Base-by-base conservation (phyloP, 169 alveolate genomes). In the Cryptosporidium canis region DNA sequence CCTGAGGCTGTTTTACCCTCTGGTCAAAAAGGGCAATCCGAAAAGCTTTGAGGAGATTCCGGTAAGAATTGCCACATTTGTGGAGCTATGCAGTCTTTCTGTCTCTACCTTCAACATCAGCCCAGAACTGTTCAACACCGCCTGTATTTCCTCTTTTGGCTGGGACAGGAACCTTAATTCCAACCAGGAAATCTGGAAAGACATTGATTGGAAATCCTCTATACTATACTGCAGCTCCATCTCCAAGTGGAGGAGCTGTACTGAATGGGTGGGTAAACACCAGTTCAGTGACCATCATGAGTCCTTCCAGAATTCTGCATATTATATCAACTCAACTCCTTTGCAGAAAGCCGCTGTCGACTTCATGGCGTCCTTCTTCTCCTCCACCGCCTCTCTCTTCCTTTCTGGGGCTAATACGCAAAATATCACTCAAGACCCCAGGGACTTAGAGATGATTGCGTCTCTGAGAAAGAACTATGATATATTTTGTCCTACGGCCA, bases 121-220 rank as follows among this genome's bases (percentile, higher is more conserved):
- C 47, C 37, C 39, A 43, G 72, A 58, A 27, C 66, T 55, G 14
- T 77, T 77, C 33, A 77, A 77, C 55, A 61, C 72, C 8, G 87
- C 71, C 31, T 77, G 87, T 43, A 77, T 77, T 58, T 33, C 70
- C 21, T 77, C 87, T 58, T 77, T 77, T 9, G 87, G 87, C 14
- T 56, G 71, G 64, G 33, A 63, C 24, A 77, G 37, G 24, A 16
- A 31, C 4, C 27, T 39, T 24, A 55, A 43, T 9, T 27, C 87
- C n/a, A 77, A 35, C 21, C 24, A 39, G 66, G 43, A 37, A 58
- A 63, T 77, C n/a, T 24, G 64, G 31, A 58, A 58, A 48, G 33
- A 16, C 29, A 43, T 31, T 3, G 67, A 55, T 14, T 77, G 87
- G 87, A 35, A 45, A n/a, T 4, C 47, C 16, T 35, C 68, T 18